Conservation (phyloP, 1,284 basidiomycete genomes). For the Boletus mariae region DNA sequence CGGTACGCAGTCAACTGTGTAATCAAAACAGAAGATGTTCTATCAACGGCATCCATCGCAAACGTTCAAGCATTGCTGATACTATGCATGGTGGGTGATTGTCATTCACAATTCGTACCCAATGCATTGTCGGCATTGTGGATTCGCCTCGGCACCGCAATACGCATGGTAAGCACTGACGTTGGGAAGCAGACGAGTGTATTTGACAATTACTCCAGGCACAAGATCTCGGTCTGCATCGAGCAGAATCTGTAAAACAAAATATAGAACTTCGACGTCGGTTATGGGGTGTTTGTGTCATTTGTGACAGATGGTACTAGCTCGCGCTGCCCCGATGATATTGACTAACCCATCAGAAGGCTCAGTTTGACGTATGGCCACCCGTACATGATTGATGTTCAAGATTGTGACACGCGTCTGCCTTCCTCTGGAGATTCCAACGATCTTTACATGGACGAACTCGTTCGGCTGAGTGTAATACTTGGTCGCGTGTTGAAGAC, state of each 20-base stretch:
- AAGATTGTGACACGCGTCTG: slow-evolving; percentile 88
- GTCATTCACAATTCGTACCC: slow-evolving; percentile 76
- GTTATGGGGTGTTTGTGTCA: slow-evolving; percentile 88
- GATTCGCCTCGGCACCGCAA: slow-evolving; percentile 73
- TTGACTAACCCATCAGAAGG: slow-evolving; percentile 40
- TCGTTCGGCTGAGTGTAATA: slow-evolving; percentile 83
- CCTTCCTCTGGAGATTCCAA: slow-evolving; percentile 74
- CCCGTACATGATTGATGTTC: slow-evolving; percentile 88
- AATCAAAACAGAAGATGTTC: slow-evolving; percentile 85
- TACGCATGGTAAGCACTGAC: slow-evolving; percentile 71
- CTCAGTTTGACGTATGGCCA: slow-evolving; percentile 78
- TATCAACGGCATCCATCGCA: slow-evolving; percentile 81
- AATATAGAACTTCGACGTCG: slow-evolving; percentile 79
- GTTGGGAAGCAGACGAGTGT: neutral
- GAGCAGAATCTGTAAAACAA: slow-evolving; percentile 77
- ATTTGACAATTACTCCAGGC: slow-evolving; percentile 48
- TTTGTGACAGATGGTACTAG: slow-evolving; percentile 82
- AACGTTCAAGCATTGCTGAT: slow-evolving; percentile 90
- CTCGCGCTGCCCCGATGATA: neutral
- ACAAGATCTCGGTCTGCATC: slow-evolving; percentile 88
- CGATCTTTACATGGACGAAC: slow-evolving; percentile 78
- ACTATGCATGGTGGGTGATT: slow-evolving; percentile 75
- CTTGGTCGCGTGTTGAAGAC: slow-evolving; percentile 86
- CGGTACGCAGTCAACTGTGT: slow-evolving; percentile 82
- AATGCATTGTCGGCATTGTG: slow-evolving; percentile 74